Evolutionary conservation across 1,139 yeast species (phyloP), one percentile per base, ranked within the genome.

Genomic region (Saccharomycopsis crataegensis): DNA sequence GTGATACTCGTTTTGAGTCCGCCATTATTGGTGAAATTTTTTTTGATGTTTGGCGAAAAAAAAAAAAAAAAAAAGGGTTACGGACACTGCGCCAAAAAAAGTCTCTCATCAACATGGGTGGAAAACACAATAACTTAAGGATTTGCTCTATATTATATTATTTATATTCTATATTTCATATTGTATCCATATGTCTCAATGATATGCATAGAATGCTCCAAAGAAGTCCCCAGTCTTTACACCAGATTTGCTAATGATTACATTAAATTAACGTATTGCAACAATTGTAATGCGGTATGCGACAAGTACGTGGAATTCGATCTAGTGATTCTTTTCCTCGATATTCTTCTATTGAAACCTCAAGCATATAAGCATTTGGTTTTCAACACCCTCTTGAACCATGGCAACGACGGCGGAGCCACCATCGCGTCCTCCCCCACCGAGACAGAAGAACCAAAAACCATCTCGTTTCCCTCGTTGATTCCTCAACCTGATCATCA

Each of bases 301-400:
- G 99, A 93, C 68, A 86, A 86, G 65, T 93, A 94, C 68, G 85
- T 93, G 43, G 99, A 93, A 65, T 86, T 83, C 61, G 99, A 93
- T 66, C 79, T 82, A 53, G 95, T 91, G 22, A 72, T 93, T 1
- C 71, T 93, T 34, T 86, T 89, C 64, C 82, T 94, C 41, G 99
- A 94, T 64, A 74, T 91, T 46, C 70, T 93, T 53, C 75, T 93
- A 12, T 70, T 93, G 59, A 88, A 90, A 64, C 91, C 94, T 3
- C 94, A 84, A 61, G 98, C 97, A 0, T 91, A 89, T 62, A 76
- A 95, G 50, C 99, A 94, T 66, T 70, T 93, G 57, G 88, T 93
- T 4, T 91, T 80, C 71, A 93, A 93, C 62, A 71, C 79, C 12
- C 70, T 82, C n/a, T 83, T 71, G 57, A 48, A 64, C 1, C 55